Base-by-base conservation (phyloP, 2,329 filamentous ascomycete species). In the Lecanicillium sp. region DNA sequence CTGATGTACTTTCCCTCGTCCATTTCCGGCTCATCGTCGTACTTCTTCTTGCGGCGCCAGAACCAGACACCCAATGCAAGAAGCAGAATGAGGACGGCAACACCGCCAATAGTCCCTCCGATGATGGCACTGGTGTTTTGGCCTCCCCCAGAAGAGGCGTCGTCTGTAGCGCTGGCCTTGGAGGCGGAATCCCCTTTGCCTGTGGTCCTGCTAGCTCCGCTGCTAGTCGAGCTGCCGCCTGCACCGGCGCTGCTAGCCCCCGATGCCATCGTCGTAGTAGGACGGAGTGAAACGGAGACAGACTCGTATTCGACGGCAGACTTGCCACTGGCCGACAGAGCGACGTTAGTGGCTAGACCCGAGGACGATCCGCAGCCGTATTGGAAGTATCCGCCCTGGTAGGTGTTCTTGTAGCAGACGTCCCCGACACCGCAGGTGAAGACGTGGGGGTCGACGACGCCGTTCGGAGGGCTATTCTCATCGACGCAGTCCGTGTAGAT, bases 401-500 rank as follows among this genome's bases (percentile, higher is more conserved):
- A 79, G 8, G 59, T 49, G 48, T 79, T 79, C 46, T 55, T 64
- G 55, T 74, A 79, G 50, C 75, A 79, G 13, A 74, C 65, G 33
- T 71, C 49, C 35, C 58, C 56, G 4, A 65, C 69, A n/a, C 53
- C 45, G 53, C 75, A 79, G 9, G 73, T 76, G 48, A 62, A 78
- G 22, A 78, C 59, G 43, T 77, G 77, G 0, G 74, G 74, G 45
- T 79, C 68, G 39, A 68, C 58, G 40, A 65, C 69, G 3, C 65
- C 69, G 49, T 74, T 70, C 2, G 66, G 58, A 4, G 59, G 60
- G 40, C 66, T 74, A 47, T 67, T 69, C 36, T 51, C 49, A 49
- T 79, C 75, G 30, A 77, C 70, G 43, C 75, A 79, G 29, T 62
- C 66, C 3, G 74, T 79, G 51, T 68, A 79, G 29, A 79, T 67